phyloP scores from a whole-genome alignment of 208 protist genomes.

The Leishmania guyanensis region DNA sequence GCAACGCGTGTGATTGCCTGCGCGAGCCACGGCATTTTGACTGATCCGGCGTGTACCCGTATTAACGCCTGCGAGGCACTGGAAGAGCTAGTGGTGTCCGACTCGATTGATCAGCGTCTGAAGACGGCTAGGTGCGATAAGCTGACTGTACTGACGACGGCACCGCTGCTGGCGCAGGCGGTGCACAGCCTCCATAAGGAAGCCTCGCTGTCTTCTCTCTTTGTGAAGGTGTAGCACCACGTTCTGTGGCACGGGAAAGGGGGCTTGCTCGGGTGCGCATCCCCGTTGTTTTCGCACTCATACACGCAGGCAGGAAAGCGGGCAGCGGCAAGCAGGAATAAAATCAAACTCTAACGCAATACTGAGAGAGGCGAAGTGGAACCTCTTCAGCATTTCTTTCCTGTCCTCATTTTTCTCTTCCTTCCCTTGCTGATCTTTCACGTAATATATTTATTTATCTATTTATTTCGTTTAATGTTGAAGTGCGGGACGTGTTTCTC shows the following conservation, averaged over 20 bases:
- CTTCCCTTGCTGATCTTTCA: not conserved
- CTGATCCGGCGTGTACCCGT: conserved; percentile 85
- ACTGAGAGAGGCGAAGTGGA: not conserved
- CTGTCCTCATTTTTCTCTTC: not conserved
- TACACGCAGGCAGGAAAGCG: not conserved
- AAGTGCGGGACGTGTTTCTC: not conserved
- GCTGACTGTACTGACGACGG: conserved; percentile 87
- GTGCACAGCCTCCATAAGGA: conserved; percentile 88
- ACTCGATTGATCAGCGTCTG: conserved; percentile 84
- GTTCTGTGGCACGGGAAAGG: not conserved
- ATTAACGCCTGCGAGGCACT: conserved; percentile 90
- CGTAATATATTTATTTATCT: not conserved
- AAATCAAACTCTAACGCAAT: not conserved
- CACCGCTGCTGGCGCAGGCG: conserved; percentile 86
- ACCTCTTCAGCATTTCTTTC: not conserved
- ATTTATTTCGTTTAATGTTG: not conserved
- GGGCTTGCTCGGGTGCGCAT: not conserved
- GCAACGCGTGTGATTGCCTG: conserved; percentile 93
- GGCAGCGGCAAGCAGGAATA: not conserved
- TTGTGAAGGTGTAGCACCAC: conserved; percentile 52
- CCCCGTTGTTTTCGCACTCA: not conserved
- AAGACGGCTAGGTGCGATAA: conserved; percentile 79
- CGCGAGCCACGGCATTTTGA: conserved; percentile 95
- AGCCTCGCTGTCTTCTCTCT: conserved; percentile 79
- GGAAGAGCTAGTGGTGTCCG: conserved; percentile 92